Evolutionary conservation across 768 basidiomycete genomes (phyloP).

Genomic region (Tricholoma bakamatsutake): DNA sequence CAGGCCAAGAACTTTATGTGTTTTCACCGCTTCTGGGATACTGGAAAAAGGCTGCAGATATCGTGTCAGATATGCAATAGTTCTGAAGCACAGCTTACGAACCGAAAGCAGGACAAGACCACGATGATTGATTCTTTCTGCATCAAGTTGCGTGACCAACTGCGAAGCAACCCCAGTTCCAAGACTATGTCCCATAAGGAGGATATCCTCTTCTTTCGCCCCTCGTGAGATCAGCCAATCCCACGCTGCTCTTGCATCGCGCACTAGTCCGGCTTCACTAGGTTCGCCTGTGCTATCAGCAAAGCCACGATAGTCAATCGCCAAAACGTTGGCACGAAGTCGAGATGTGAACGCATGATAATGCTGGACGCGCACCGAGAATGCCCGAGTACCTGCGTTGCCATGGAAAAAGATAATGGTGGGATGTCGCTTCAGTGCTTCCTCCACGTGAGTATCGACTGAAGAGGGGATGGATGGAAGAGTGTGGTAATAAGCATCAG

Average conservation of each 20-base stretch:
- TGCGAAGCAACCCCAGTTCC: slow-evolving; percentile 75
- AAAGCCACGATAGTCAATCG: slow-evolving; percentile 90
- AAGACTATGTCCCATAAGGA: slow-evolving; percentile 82
- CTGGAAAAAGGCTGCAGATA: slow-evolving; percentile 51
- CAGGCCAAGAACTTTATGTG: slow-evolving; percentile 59
- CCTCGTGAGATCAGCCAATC: slow-evolving; percentile 66
- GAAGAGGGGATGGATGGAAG: slow-evolving; percentile 33
- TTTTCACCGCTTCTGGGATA: slow-evolving; percentile 57
- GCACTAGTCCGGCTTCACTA: slow-evolving; percentile 63
- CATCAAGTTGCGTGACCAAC: slow-evolving; percentile 42
- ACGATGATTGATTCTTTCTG: slow-evolving; percentile 34
- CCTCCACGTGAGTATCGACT: slow-evolving; percentile 37
- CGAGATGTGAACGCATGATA: slow-evolving; percentile 64
- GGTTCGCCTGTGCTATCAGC: slow-evolving; percentile 82
- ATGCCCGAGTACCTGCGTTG: slow-evolving; percentile 77
- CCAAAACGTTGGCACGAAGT: slow-evolving; percentile 69
- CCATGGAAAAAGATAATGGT: slow-evolving; percentile 94
- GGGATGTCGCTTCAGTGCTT: slow-evolving; percentile 53
- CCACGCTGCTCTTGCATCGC: slow-evolving; percentile 75
- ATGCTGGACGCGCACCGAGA: slow-evolving; percentile 56
- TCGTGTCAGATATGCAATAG: slow-evolving; percentile 34
- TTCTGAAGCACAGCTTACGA: slow-evolving; percentile 20
- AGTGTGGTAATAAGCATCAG: slow-evolving; percentile 56
- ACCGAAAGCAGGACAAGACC: slow-evolving; percentile 47
- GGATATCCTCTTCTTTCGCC: slow-evolving; percentile 50